Percentiles rank a stretch among this genome's conserved stretches.
phyloP scores from a whole-genome alignment of 257 asterid genomes.

The Phtheirospermum japonicum region DNA sequence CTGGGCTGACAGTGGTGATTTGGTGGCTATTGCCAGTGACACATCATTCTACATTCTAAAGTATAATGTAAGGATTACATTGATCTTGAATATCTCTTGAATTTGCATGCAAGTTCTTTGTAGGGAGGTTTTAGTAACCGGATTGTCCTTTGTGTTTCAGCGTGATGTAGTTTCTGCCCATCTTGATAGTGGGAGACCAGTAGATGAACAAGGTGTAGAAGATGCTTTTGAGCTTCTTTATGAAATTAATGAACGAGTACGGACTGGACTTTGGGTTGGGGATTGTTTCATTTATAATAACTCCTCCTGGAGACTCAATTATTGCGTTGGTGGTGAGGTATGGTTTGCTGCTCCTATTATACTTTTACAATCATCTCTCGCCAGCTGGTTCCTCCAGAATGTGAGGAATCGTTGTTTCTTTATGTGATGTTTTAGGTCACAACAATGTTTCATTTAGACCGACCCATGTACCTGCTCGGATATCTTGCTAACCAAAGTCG shows the following conservation, averaged over 20 bases:
- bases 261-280: constrained; percentile 99
- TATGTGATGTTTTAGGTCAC: constrained; percentile 62
- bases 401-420: constrained; percentile 18
- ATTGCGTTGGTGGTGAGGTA: constrained; percentile 99
- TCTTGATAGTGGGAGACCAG: constrained; percentile 85
- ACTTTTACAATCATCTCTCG: constrained; percentile 5
- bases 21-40: constrained; percentile 84
- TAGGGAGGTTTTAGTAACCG: constrained; percentile 25
- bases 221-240: constrained; percentile 97
- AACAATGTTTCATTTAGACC: constrained; percentile 95
- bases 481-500: constrained; percentile 95
- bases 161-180: constrained; percentile 92
- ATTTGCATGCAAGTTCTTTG: constrained; percentile 10
- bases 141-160: constrained; percentile 47
- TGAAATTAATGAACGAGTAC: constrained; percentile 91
- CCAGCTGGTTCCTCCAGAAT: constrained; percentile 19
- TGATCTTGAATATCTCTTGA: constrained; percentile 11
- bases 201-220: constrained; percentile 92
- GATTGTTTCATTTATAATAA: constrained; percentile 96
- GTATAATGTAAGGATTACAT: constrained; percentile 53
- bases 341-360: constrained; percentile 23
- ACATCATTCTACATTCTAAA: constrained; percentile 81
- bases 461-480: constrained; percentile 98
- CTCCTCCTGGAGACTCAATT: constrained; percentile 96
- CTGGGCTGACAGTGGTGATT: constrained; percentile 97